Evolutionary conservation across 495 filamentous ascomycete species (phyloP), one percentile per base, ranked within the genome.

Genomic region (Apodospora peruviana): DNA sequence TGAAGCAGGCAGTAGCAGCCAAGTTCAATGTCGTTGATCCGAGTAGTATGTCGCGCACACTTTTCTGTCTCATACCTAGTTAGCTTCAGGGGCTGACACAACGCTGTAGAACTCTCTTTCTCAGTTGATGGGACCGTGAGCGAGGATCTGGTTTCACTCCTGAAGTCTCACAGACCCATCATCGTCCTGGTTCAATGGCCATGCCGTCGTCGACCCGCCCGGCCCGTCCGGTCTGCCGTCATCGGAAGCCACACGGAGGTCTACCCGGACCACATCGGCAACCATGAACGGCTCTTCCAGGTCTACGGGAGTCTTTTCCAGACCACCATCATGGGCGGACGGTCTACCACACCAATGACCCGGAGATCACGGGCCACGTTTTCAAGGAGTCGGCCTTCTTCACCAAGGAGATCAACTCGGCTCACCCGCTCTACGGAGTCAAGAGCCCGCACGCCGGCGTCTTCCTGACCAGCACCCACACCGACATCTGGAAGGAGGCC

Each of bases 261-360:
- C 16, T 82, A 67, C 53, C 77, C 79, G 0, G 79, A 82, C 56
- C 77, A 77, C 49, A 57, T 81, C 0, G 79, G 78, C 5, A 82
- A 82, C 61, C 71, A 81, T 54, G 60, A 79, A 24, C 71, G 78
- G 0, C 72, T 81, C 0, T 81, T 79, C 50, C 59, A 69, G 4
- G 52, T 65, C 25, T 81, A 80, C 56, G 79, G 79, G 3, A 65
- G 64, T 0, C 48, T 82, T 21, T 64, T 80, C 60, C 75, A 78
- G 54, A 80, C 78, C 0, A 75, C 51, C 21, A 77, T 72, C 56
- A 65, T 81, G 57, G 79, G 79, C 66, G 58, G 8, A 69, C 60
- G 0, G 63, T 59, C 2, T 81, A 78, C 54, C 67, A 66, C 2
- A 80, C 79, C 32, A 74, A 80, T 43, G 66, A 73, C 47, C 76